Evolutionary conservation across 495 filamentous ascomycete species (phyloP), one percentile per base, ranked within the genome.

Genomic region (Podospora tetraspora): DNA sequence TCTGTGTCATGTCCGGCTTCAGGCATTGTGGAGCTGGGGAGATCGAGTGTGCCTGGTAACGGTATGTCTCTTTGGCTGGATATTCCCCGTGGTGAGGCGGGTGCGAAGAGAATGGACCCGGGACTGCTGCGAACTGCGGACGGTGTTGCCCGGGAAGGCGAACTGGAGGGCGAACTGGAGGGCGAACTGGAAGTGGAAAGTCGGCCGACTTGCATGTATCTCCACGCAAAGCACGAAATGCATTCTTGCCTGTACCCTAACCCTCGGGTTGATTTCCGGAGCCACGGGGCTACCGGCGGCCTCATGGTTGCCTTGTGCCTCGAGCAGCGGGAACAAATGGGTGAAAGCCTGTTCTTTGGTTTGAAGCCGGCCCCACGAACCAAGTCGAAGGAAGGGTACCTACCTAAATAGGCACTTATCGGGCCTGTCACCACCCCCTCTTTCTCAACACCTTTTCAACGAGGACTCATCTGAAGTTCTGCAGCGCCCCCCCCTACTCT

Each of bases 1-100:
- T 30, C 29, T 9, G 9, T 30, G 29, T 1, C 29, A 30, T 30
- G 29, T 30, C 8, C 11, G 43, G 88, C 70, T 34, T 59, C 25
- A 3, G 32, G 56, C 67, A 59, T 27, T 23, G 19, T 32, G 30
- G 12, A 57, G 34, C n/a, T 2, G 23, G 3, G 7, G 7, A 25
- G 34, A 21, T 3, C n/a, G 11, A 27, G 52, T 56, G 12, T 27
- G 10, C 3, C 32, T 16, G 61, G 29, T 32, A 30, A n/a, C 16
- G 16, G 61, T 32, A 8, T 19, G 16, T 52, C 43, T n/a, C 43
- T n/a, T 8, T 52, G 16, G 43, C 5, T 52, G 43, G 19, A 52
- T n/a, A n/a, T 52, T 52, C 19, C 16, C 43, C 19, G 43, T 52
- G 43, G 43, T 6, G 16, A 8, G 43, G 2, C 8, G 43, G 19